Base-by-base conservation (phyloP, 768 basidiomycete genomes). In the Xanthoconium purpureum region DNA sequence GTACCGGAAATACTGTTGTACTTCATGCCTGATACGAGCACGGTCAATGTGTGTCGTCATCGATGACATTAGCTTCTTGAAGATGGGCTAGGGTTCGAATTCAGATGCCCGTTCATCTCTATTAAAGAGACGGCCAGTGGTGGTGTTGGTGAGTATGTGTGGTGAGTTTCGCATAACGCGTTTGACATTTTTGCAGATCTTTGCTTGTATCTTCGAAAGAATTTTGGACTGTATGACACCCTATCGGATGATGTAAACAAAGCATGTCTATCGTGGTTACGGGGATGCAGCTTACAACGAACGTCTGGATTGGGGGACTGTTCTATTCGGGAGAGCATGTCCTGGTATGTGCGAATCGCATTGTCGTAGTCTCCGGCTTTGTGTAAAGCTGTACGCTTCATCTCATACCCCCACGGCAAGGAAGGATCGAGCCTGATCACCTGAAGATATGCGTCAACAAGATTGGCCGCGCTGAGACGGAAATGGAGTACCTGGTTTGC, bases 301-400 rank as follows among this genome's bases (percentile, higher is more conserved):
- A 44, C 7, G 5, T 24, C 28, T 7, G 20, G 33, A 33, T 51
- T 17, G 6, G 18, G 18, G 6, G 60, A 61, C 15, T 54, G 29
- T 4, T n/a, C 17, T 10, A 52, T 35, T 47, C 40, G 51, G 6
- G 28, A 55, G 9, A 61, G 35, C 58, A 55, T 61, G 1, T 3
- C 32, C 32, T 60, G 42, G 12, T 47, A 49, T 28, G 40, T 35
- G 6, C 17, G n/a, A 9, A 52, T 42, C 1, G 47, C 54, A 20
- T 43, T 15, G 3, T 32, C 38, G n/a, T 53, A 36, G 6, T 18
- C 8, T n/a, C 40, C 53, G 3, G 37, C 36, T 24, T 40, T 15
- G 6, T 9, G 36, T 32, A 20, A 47, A 13, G 36, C 44, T 3
- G 29, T 10, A 13, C 38, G 18, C 46, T 54, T 39, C 28, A 9